Base-by-base conservation (phyloP, 768 basidiomycete species). In the Lactarius sanguifluus region DNA sequence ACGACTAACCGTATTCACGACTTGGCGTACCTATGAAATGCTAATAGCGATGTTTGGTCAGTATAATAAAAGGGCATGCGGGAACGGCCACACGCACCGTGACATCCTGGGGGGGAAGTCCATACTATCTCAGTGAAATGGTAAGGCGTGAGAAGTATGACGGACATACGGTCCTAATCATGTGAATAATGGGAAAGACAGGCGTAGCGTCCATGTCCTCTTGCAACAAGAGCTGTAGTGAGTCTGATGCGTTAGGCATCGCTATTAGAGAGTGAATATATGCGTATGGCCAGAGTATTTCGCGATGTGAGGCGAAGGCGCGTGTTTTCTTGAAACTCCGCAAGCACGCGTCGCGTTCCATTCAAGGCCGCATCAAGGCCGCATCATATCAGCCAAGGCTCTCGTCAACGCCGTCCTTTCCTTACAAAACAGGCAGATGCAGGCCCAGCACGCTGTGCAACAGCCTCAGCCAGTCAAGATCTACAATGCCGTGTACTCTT, bases 401-500 rank as follows among this genome's bases (percentile, higher is more conserved):
- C 20, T 45, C 45, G 32, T 52, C 18, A 38, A 30, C 41, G 16
- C 41, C 2, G 23, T 38, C 50, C 54, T n/a, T 45, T 20, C 45
- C 52, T 16, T 38, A 63, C n/a, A 63, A 32, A 9, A 36, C 41
- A 34, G 45, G 55, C 64, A 69, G 55, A 60, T 70, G 62, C 58
- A 63, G 62, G 61, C 62, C 43, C 62, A 70, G 36, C 61, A 63
- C 40, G 20, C 55, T 59, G 65, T 61, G 20, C 68, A 70, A 25
- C 74, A 70, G 40, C 70, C 77, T 30, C 83, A 85, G 41, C 78
- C 79, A 55, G 88, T 92, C 64, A 92, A 92, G 79, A 93, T 94
- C 70, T 94, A 94, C 80, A 94, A 94, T 85, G 92, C 92, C 7
- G 92, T 94, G 57, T 94, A 94, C 73, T 92, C 91, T 23, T 92